These are phyloP conservation scores for Tetragonia tetragonoides DNA, from an alignment of 148 eudicot genomes.

Conservation along the genomic window DNA sequence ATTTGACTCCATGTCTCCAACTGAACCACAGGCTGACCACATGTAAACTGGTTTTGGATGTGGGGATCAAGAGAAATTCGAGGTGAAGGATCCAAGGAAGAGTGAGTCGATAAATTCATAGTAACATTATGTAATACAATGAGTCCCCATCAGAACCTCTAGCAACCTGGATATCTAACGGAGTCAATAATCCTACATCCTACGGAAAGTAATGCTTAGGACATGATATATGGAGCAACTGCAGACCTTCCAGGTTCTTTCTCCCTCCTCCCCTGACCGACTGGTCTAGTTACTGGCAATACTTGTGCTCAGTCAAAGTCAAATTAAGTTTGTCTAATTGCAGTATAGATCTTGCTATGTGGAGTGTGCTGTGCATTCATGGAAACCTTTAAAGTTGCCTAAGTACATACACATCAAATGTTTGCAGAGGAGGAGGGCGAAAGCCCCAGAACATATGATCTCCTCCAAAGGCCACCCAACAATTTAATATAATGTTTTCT, in stretches of 20 bases:
- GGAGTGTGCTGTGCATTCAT: background rate
- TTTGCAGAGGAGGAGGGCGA: background rate
- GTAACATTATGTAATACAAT: background rate
- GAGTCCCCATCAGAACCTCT: background rate
- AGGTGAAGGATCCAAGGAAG: background rate
- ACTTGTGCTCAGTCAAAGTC: background rate
- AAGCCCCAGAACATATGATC: background rate
- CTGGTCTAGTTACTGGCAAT: background rate
- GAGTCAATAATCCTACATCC: background rate
- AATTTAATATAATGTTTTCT: background rate
- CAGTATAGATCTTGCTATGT: background rate
- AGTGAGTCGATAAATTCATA: background rate
- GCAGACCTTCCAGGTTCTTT: background rate
- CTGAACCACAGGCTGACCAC: no score
- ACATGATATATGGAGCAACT: background rate
- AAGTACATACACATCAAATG: background rate
- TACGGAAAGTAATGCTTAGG: background rate
- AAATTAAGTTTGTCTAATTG: background rate
- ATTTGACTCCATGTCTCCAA: no score
- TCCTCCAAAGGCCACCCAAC: background rate
- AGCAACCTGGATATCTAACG: background rate
- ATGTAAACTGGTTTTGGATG: background rate
- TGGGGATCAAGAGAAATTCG: background rate
- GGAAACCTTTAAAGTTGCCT: background rate
- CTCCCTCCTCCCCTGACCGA: background rate